phyloP scores from a whole-genome alignment of 2,329 filamentous ascomycete genomes.

The Alternaria dauci region DNA sequence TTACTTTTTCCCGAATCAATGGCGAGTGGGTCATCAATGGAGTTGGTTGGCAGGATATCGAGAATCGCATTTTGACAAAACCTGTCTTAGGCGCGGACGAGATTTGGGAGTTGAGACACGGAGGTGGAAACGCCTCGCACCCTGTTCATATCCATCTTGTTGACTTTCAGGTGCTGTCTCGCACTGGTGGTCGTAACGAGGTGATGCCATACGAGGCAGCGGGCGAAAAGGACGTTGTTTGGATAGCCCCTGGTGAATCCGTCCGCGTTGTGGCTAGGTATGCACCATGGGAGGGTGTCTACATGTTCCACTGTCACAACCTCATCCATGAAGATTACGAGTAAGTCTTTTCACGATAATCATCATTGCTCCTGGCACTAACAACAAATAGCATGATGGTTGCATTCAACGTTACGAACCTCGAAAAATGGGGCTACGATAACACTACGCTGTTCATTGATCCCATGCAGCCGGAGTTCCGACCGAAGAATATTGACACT shows the following conservation, averaged over 20 bases:
- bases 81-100: constrained; percentile 47
- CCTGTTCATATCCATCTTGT: constrained; percentile 67
- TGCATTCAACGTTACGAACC: constrained; percentile 54
- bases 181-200: constrained; percentile 53
- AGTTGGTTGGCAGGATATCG: constrained; percentile 44
- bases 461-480: constrained; percentile 40
- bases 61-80: constrained; percentile 42
- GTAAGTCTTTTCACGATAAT: constrained; percentile 22
- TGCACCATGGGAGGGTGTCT: constrained; percentile 57
- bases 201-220: constrained; percentile 63
- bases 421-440: constrained; percentile 46
- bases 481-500: constrained; percentile 32
- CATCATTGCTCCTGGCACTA: background rate
- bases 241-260: constrained; percentile 60
- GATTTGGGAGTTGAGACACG: constrained; percentile 56
- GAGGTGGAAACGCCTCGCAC: constrained; percentile 61
- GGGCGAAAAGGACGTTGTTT: constrained; percentile 67
- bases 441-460: constrained; percentile 45
- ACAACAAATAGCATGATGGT: constrained; percentile 49
- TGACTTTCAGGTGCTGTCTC: constrained; percentile 63
- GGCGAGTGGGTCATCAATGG: constrained; percentile 48
- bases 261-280: constrained; percentile 41
- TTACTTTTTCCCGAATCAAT: constrained; percentile 42
- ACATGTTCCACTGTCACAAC: constrained; percentile 59
- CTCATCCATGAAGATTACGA: constrained; percentile 57